A percentile compares a stretch with the other conserved stretches of the same genome.
Conservation (phyloP, 768 basidiomycete genomes). For the Amanita fuliginea region DNA sequence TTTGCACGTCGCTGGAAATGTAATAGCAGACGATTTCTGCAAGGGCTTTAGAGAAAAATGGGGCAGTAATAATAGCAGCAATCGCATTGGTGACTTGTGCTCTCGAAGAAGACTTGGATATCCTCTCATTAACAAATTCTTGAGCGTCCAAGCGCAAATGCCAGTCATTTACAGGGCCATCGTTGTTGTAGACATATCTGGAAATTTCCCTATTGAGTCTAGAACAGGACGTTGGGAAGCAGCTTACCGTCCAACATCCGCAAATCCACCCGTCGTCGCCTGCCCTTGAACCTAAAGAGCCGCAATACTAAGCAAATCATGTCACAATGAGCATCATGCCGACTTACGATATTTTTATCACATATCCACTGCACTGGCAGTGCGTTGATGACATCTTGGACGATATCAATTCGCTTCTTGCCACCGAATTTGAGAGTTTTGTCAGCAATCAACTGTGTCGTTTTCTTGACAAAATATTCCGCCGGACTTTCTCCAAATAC, state of each 20-base stretch:
- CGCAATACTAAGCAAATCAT: neutral
- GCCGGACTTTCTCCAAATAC: constrained; percentile 10
- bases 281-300: neutral
- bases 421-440: constrained; percentile 21
- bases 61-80: constrained; percentile 40
- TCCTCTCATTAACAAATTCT: constrained; percentile 11
- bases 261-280: constrained; percentile 26
- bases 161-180: constrained; percentile 36
- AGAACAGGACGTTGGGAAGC: neutral
- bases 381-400: constrained; percentile 56
- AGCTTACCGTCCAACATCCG: constrained; percentile 38
- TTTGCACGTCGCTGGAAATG: constrained; percentile 25
- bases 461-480: constrained; percentile 22
- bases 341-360: constrained; percentile 37
- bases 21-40: constrained; percentile 53
- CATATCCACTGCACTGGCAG: constrained; percentile 54
- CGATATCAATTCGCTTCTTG: constrained; percentile 39
- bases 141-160: constrained; percentile 29
- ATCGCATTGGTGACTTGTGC: constrained; percentile 40
- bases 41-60: constrained; percentile 44
- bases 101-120: constrained; percentile 10
- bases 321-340: neutral
- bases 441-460: constrained; percentile 20
- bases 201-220: neutral
- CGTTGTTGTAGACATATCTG: constrained; percentile 36